A percentile compares a stretch with the other conserved stretches of the same genome.
These are phyloP conservation scores for Fusarium sp. DNA, from an alignment of 2,329 filamentous ascomycete genomes.

Conservation along the genomic window DNA sequence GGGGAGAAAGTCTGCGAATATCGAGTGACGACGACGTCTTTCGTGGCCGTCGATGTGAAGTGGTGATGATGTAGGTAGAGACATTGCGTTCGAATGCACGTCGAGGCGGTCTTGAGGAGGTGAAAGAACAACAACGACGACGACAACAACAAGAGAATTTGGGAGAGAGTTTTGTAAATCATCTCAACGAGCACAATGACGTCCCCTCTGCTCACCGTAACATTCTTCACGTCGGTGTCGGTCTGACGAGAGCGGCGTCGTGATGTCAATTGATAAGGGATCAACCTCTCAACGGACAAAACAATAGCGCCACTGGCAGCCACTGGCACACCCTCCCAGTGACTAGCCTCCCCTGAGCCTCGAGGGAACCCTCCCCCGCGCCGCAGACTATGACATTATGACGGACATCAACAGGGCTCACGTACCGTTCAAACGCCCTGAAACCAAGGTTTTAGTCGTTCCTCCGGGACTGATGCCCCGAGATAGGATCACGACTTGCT, in stretches of 20 bases:
- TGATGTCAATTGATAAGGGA: slow-evolving; percentile 36
- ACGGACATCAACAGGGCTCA: not conserved
- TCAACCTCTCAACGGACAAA: slow-evolving; percentile 8
- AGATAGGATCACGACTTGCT: slow-evolving; percentile 30
- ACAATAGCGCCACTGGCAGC: slow-evolving; percentile 19
- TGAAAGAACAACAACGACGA: too few species aligned
- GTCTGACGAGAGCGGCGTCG: slow-evolving; percentile 4
- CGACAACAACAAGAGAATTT: not conserved
- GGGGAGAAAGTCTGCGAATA: slow-evolving; percentile 38
- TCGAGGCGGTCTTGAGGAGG: too few species aligned
- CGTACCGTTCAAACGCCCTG: not conserved
- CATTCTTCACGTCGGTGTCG: not conserved
- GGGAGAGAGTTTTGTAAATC: not conserved
- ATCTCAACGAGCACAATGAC: slow-evolving; percentile 8
- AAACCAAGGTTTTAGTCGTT: slow-evolving; percentile 14
- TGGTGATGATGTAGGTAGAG: slow-evolving; percentile 17
- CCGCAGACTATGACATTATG: slow-evolving; percentile 3
- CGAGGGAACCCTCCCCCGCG: not conserved
- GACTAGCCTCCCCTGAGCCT: too few species aligned
- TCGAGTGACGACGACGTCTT: slow-evolving; percentile 28
- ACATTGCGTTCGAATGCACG: slow-evolving; percentile 12
- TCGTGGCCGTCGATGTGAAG: slow-evolving; percentile 6
- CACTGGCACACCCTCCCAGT: slow-evolving; percentile 9
- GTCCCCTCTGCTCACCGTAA: not conserved
- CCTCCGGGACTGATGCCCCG: slow-evolving; percentile 22